Conservation (phyloP, 345 rosid species). For the Hibiscus syriacus region DNA sequence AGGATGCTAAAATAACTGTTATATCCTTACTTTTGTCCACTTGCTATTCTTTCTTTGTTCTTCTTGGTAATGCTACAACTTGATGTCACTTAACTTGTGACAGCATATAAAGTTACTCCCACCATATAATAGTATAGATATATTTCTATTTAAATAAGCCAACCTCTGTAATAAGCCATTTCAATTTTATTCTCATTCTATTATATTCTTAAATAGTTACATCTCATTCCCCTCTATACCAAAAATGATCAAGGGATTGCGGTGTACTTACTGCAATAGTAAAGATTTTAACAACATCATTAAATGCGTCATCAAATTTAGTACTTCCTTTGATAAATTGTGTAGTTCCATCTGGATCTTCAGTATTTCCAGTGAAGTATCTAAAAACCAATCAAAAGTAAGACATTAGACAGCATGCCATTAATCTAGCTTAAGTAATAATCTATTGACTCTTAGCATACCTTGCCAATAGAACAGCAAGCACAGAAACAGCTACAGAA, state of each 20-base stretch:
- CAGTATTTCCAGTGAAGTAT: slow-evolving; percentile 79
- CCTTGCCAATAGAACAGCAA: slow-evolving; percentile 78
- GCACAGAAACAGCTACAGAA: slow-evolving; percentile 73
- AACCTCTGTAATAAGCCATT: not conserved
- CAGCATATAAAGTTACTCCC: not conserved
- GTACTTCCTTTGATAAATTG: slow-evolving; percentile 72
- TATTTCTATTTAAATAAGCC: not conserved
- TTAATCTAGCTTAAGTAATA: slow-evolving; percentile 18
- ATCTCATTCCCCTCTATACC: not conserved
- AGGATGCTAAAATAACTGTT: not conserved
- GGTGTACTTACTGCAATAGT: slow-evolving; percentile 77
- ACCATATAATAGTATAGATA: not conserved
- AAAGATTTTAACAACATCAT: slow-evolving; percentile 73
- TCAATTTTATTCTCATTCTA: slow-evolving; percentile 1
- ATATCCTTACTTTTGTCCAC: not conserved
- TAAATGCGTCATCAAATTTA: slow-evolving; percentile 41
- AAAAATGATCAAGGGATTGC: slow-evolving; percentile 1
- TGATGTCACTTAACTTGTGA: not conserved
- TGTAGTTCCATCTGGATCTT: slow-evolving; percentile 38
- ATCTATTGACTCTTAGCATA: slow-evolving; percentile 18
- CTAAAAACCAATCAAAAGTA: slow-evolving; percentile 31
- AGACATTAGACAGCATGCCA: not conserved
- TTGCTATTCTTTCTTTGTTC: not conserved
- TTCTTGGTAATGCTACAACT: not conserved
- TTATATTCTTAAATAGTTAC: not conserved